These are phyloP conservation scores for Cyberlindnera mrakii DNA, from an alignment of 805 yeast genomes.

Conservation along the genomic window DNA sequence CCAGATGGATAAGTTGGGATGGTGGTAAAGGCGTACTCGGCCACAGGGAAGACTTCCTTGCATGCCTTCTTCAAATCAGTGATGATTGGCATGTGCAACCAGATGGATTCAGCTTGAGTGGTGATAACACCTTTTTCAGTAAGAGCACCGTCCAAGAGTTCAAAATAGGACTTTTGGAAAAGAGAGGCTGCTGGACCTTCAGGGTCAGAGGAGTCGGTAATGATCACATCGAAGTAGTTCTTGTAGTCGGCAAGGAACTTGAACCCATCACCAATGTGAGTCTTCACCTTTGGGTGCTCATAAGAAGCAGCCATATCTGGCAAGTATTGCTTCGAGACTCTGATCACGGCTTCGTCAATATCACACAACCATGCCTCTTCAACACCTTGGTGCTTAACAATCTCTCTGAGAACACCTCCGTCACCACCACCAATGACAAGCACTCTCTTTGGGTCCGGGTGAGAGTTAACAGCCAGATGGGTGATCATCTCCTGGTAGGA, in stretches of 20 bases:
- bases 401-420: constrained; percentile 95
- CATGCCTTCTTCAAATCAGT: constrained; percentile 79
- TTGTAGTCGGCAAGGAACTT: constrained; percentile 81
- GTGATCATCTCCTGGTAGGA: constrained; percentile 98
- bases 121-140: constrained; percentile 88
- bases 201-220: constrained; percentile 96
- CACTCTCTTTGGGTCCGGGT: constrained; percentile 90
- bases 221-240: constrained; percentile 88
- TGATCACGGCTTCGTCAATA: constrained; percentile 90
- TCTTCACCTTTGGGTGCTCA: constrained; percentile 82
- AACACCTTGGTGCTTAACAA: constrained; percentile 80
- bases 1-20: constrained; percentile 98
- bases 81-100: constrained; percentile 85
- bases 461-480: constrained; percentile 87
- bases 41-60: constrained; percentile 81
- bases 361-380: constrained; percentile 91
- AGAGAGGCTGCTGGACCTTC: constrained; percentile 96
- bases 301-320: constrained; percentile 85
- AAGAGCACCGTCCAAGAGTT: constrained; percentile 77
- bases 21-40: constrained; percentile 84
- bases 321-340: constrained; percentile 77
- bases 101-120: constrained; percentile 93
- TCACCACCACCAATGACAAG: constrained; percentile 98
- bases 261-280: constrained; percentile 96
- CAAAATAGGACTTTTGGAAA: constrained; percentile 89